Evolutionary conservation across 495 filamentous ascomycete species (phyloP).

Genomic region (Hypoxylon fragiforme): DNA sequence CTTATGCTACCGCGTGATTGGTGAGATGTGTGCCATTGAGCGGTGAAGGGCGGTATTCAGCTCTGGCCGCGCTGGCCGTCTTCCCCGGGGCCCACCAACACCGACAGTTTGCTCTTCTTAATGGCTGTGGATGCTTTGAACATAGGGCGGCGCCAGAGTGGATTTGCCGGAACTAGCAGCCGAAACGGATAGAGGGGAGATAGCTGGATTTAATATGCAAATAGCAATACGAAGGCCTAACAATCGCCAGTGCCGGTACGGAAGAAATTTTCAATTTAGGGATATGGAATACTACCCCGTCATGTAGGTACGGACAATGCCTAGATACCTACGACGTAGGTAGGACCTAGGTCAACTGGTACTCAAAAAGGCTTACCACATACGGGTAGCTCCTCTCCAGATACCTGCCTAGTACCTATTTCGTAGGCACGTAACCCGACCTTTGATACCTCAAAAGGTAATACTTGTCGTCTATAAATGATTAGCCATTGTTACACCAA

Average conservation of each 20-base stretch:
- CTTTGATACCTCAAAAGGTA: constrained; percentile 6
- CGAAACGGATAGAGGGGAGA: constrained; percentile 10
- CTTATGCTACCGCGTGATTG: constrained; percentile 16
- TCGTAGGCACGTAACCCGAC: constrained; percentile 11
- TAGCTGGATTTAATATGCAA: constrained; percentile 8
- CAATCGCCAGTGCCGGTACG: constrained; percentile 14
- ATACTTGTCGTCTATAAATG: constrained; percentile 10
- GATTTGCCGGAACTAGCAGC: constrained; percentile 21
- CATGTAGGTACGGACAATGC: constrained; percentile 26
- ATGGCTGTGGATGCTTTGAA: constrained; percentile 8
- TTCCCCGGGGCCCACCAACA: constrained; percentile 33
- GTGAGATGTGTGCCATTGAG: constrained; percentile 21
- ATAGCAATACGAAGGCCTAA: constrained; percentile 21
- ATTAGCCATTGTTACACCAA: constrained; percentile 19
- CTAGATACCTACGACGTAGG: too few species aligned
- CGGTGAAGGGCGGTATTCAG: constrained; percentile 27
- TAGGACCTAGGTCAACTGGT: too few species aligned
- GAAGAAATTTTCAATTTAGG: constrained; percentile 6
- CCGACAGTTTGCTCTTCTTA: constrained; percentile 11
- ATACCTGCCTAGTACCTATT: constrained; percentile 6
- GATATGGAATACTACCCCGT: constrained; percentile 15
- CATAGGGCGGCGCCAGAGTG: constrained; percentile 13
- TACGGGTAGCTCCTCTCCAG: neutral
- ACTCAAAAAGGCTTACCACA: constrained; percentile 10
- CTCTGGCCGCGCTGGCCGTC: constrained; percentile 21